Evolutionary conservation across 192 early-diverging fungal species (phyloP).

Genomic region (Coemansia sp.): DNA sequence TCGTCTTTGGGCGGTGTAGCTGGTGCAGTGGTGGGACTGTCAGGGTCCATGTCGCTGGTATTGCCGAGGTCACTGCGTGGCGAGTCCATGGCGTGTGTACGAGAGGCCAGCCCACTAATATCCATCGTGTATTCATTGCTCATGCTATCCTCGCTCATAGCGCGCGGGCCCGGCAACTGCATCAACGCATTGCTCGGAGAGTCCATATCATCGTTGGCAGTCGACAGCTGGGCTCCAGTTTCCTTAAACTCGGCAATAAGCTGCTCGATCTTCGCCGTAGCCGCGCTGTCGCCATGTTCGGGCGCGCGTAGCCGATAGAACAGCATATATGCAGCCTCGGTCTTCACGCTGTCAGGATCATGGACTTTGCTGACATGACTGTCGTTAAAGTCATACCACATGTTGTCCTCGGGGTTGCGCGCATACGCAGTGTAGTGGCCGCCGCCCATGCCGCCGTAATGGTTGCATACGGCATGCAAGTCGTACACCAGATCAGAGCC

Average conservation of each 20-base stretch:
- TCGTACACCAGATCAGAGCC: constrained; percentile 61
- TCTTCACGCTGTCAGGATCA: constrained; percentile 26
- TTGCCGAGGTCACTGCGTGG: constrained; percentile 18
- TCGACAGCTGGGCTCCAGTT: neutral
- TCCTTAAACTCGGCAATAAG: constrained; percentile 28
- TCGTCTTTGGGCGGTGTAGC: neutral
- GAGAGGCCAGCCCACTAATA: neutral
- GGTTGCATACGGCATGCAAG: constrained; percentile 76
- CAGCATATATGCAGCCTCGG: constrained; percentile 50
- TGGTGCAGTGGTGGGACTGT: constrained; percentile 1
- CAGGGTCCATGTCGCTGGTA: constrained; percentile 28
- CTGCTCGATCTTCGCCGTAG: constrained; percentile 23
- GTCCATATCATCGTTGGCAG: neutral
- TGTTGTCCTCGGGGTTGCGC: constrained; percentile 59
- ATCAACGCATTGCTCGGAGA: constrained; percentile 15
- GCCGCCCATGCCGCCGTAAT: constrained; percentile 79
- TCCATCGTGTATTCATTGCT: neutral
- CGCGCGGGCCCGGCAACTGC: constrained; percentile 8
- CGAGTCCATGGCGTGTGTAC: constrained; percentile 1
- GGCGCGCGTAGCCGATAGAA: constrained; percentile 39
- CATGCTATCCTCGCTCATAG: constrained; percentile 13
- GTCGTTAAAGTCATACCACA: constrained; percentile 86
- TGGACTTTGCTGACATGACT: constrained; percentile 57
- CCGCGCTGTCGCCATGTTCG: neutral
- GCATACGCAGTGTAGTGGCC: constrained; percentile 87